A percentile compares a stretch with the other conserved stretches of the same genome.
Evolutionary conservation across 768 basidiomycete species (phyloP).

Genomic region (Rhodotorula babjevae): DNA sequence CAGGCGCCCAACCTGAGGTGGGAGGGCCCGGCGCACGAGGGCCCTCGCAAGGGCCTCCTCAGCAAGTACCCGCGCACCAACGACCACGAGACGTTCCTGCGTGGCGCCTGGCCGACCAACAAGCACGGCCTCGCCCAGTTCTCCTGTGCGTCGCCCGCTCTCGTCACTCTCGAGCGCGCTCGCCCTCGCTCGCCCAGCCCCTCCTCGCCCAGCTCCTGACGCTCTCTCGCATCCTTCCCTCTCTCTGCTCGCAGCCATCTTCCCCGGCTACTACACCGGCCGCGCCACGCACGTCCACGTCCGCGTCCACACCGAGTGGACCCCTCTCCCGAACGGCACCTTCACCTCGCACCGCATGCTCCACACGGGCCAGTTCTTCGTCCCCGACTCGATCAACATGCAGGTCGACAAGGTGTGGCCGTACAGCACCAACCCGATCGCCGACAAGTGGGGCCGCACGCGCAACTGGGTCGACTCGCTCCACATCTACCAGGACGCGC

Average conservation of each 20-base stretch:
- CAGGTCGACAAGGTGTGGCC: constrained; percentile 45
- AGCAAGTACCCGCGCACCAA: constrained; percentile 45
- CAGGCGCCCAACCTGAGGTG: constrained; percentile 41
- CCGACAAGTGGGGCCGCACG: constrained; percentile 44
- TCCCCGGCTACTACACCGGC: constrained; percentile 44
- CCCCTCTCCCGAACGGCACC: constrained; percentile 40
- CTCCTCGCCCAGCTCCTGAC: not conserved
- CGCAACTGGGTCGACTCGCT: constrained; percentile 48
- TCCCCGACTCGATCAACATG: constrained; percentile 45
- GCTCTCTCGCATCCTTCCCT: not conserved
- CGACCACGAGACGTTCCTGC: constrained; percentile 45
- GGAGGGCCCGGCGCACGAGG: constrained; percentile 42
- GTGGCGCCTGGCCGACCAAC: constrained; percentile 46
- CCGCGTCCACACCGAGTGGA: constrained; percentile 42
- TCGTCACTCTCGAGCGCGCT: not conserved
- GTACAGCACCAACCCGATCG: constrained; percentile 45
- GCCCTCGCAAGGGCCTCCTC: constrained; percentile 44
- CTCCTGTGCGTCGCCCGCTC: constrained; percentile 32
- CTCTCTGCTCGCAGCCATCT: constrained; percentile 29
- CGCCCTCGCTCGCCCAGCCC: too few species aligned
- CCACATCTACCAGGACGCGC: constrained; percentile 45
- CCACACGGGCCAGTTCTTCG: constrained; percentile 47
- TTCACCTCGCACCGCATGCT: constrained; percentile 39
- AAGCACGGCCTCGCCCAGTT: constrained; percentile 46
- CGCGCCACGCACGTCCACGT: constrained; percentile 41